Conservation (phyloP, 768 basidiomycete genomes). For the Suillus subaureus region DNA sequence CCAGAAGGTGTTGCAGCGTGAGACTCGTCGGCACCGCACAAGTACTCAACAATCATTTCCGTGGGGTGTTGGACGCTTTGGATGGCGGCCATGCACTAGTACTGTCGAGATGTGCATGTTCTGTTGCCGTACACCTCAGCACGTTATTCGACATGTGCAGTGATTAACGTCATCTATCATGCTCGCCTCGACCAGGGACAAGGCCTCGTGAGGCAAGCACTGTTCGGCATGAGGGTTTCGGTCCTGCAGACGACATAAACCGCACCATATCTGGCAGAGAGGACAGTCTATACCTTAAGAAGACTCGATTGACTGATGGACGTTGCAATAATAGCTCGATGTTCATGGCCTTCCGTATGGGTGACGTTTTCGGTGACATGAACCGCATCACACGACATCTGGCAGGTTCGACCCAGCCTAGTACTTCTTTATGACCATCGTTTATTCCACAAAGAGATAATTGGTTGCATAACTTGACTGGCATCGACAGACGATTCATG, state of each 20-base stretch:
- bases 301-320: not conserved
- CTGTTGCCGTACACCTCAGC: not conserved
- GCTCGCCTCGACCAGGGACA: not conserved
- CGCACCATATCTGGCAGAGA: not conserved
- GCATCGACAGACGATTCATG: not conserved
- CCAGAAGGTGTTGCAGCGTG: not conserved
- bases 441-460: not conserved
- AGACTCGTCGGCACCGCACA: not conserved
- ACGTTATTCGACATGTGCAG: not conserved
- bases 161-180: not conserved
- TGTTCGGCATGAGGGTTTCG: not conserved
- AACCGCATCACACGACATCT: too few relatives aligned
- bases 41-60: not conserved
- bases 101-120: too few relatives aligned
- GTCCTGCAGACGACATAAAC: not conserved
- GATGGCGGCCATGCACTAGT: not conserved
- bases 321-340: not conserved
- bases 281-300: not conserved
- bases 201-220: not conserved
- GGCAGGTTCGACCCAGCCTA: not conserved
- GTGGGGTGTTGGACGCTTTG: not conserved
- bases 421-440: too few relatives aligned
- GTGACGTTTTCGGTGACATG: not conserved
- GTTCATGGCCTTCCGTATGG: too few relatives aligned
- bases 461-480: not conserved